Evolutionary conservation across 345 rosid genomes (phyloP), one percentile per base, ranked within the genome.

Genomic region (Populus simonii): DNA sequence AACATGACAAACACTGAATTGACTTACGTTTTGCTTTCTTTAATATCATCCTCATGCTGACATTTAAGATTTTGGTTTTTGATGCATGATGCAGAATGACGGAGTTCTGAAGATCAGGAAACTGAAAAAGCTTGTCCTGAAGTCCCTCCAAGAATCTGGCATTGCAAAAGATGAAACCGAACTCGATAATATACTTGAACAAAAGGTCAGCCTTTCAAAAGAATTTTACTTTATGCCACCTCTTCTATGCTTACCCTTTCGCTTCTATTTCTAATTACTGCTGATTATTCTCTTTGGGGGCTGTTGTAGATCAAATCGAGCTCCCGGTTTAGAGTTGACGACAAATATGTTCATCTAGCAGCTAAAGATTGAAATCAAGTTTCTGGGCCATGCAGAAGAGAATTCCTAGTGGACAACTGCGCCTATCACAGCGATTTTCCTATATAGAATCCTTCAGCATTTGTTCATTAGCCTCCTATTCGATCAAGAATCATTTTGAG

Each of bases 51-150:
- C 41, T 22, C n/a, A 16, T 35, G 6, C 22, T 36, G 17, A 62
- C 5, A 17, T 16, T 12, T 73, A 1, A 29, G 20, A 31, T 39
- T 68, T 66, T 22, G 9, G 66, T 31, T 67, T 49, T 35, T 82
- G 11, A 51, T 66, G n/a, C 63, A 20, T 73, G 84, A 66, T 53
- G 74, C 86, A 91, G 94, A 87, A 81, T 74, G 90, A 83, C 68
- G 87, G 90, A 83, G 82, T 80, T 77, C 69, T 94, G 85, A 94
- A 89, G 90, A 83, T 88, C 88, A 90, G 81, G 84, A 92, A 91
- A 81, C 80, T 94, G 84, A 87, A 82, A 84, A 94, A 85, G 76
- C 83, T 76, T 23, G 89, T 90, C n/a, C 68, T 88, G 31, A 77
- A 87, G 71, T 86, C 90, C 66, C 79, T 90, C 25, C 82, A 77